Percentiles rank a stretch among this genome's conserved stretches.
Conservation (phyloP, 768 basidiomycete genomes). For the Peribolospora kevripleyi region DNA sequence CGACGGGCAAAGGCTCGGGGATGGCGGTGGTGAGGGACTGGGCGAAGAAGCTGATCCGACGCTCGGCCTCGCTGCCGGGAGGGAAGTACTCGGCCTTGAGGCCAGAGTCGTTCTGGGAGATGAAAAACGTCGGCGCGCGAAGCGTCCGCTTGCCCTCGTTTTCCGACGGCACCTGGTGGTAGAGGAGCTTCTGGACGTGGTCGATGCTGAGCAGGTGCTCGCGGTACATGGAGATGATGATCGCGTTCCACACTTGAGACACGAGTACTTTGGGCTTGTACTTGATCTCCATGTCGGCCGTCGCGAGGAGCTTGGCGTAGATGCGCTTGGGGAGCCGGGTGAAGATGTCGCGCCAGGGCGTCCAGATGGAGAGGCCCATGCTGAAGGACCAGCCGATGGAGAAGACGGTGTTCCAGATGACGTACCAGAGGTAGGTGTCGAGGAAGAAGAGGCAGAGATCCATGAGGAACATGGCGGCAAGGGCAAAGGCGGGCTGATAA, state of each 20-base stretch:
- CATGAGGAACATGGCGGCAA: constrained; percentile 98
- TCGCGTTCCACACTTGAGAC: constrained; percentile 97
- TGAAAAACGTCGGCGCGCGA: constrained; percentile 92
- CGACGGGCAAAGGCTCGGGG: constrained; percentile 78
- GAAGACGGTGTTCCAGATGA: constrained; percentile 96
- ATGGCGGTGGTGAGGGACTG: constrained; percentile 89
- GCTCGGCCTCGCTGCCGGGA: constrained; percentile 75
- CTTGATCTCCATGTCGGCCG: constrained; percentile 85
- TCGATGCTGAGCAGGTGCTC: constrained; percentile 97
- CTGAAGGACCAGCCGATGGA: constrained; percentile 57
- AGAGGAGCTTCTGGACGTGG: constrained; percentile 90
- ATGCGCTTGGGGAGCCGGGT: constrained; percentile 87
- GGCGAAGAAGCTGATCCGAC: constrained; percentile 95
- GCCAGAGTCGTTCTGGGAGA: constrained; percentile 72
- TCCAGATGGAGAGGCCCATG: constrained; percentile 91
- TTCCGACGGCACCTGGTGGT: constrained; percentile 82
- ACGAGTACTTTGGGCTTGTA: constrained; percentile 99
- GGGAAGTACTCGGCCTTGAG: constrained; percentile 83
- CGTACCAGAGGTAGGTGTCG: constrained; percentile 99
- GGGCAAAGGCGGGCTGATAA: constrained; percentile 81
- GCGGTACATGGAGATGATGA: constrained; percentile 99
- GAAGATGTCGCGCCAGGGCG: constrained; percentile 88
- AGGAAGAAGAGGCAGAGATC: constrained; percentile 90
- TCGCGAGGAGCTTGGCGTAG: constrained; percentile 82
- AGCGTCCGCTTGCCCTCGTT: constrained; percentile 76